Evolutionary conservation across 2,329 filamentous ascomycete species (phyloP), one percentile per base, ranked within the genome.

Genomic region (Ceratocystis alfenasii): DNA sequence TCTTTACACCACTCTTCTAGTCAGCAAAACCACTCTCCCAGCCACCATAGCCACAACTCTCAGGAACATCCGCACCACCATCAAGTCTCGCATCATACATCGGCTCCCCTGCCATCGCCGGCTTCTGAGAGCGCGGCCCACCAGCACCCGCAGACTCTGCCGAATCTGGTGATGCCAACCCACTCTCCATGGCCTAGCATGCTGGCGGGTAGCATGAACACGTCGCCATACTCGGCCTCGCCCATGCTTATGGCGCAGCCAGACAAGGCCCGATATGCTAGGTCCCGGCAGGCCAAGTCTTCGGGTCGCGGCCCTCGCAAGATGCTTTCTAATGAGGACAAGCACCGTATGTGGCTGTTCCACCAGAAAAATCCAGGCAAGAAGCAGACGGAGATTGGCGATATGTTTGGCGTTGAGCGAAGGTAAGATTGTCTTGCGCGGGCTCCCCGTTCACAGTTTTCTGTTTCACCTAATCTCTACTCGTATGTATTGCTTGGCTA

Each of bases 311-410:
- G 63, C 61, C 88, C 89, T 3, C 82, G 91, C 70, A 90, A 90
- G 76, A 97, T 93, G 1, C 79, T 99, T 71, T 96, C 91, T 6
- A 90, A 96, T 72, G 87, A 90, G 67, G 92, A 97, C 74, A 88
- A 94, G 69, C 84, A 91, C 70, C 83, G 85, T 57, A 99, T 99
- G 92, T 99, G 94, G 75, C 83, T 90, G 73, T 96, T 93, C 75
- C 89, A 93, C 71, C 88, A 94, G 73, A 88, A 95, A 69, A 87
- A 97, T 73, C 94, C 93, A 25, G 87, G 85, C 62, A 87, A 90
- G 59, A 96, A 96, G 77, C 94, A 99, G 78, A 94, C 91, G 20
- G 93, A 97, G 73, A 99, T 99, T 76, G 94, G 94, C 76, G 88
- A 87, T 67, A 86, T 91, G 74, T 99, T 99, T 77, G 93, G 92